Evolutionary conservation across 2,329 filamentous ascomycete species (phyloP).

Genomic region (Fusarium penzigii): DNA sequence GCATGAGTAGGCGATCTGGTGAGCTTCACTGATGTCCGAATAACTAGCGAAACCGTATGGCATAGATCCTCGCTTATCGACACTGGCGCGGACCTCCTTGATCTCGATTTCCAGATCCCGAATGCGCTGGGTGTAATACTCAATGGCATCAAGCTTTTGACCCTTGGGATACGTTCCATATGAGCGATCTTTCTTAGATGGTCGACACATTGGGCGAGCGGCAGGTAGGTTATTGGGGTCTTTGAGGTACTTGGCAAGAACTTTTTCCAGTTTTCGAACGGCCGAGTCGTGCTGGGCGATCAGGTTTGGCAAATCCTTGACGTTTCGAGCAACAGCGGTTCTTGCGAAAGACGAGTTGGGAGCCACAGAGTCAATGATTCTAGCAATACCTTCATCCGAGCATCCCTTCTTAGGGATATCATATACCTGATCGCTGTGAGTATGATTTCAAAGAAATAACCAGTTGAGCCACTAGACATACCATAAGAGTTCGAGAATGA

Average conservation of each 20-base stretch:
- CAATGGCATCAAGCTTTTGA: constrained; percentile 88
- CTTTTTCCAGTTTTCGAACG: constrained; percentile 79
- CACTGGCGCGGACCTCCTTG: constrained; percentile 74
- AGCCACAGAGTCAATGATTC: constrained; percentile 78
- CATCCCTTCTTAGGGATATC: constrained; percentile 78
- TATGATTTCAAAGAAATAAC: neutral
- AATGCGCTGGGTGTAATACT: constrained; percentile 86
- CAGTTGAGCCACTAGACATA: constrained; percentile 34
- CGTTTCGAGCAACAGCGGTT: constrained; percentile 84
- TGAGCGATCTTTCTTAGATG: constrained; percentile 76
- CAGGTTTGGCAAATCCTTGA: constrained; percentile 82
- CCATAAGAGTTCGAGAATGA: constrained; percentile 72
- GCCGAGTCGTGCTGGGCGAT: constrained; percentile 81
- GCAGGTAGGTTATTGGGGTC: constrained; percentile 79
- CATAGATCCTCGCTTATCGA: constrained; percentile 87
- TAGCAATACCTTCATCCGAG: constrained; percentile 83
- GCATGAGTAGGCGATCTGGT: constrained; percentile 79
- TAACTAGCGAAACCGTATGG: constrained; percentile 95
- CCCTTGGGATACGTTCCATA: constrained; percentile 64
- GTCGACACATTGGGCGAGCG: constrained; percentile 74
- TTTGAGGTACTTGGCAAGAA: constrained; percentile 87
- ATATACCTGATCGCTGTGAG: constrained; percentile 60
- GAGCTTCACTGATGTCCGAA: constrained; percentile 82
- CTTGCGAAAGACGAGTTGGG: constrained; percentile 77
- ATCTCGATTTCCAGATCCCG: constrained; percentile 80